A percentile compares a stretch with the other conserved stretches of the same genome.
Evolutionary conservation across 306 rosid species (phyloP).

Genomic region (Calophaca sinica): DNA sequence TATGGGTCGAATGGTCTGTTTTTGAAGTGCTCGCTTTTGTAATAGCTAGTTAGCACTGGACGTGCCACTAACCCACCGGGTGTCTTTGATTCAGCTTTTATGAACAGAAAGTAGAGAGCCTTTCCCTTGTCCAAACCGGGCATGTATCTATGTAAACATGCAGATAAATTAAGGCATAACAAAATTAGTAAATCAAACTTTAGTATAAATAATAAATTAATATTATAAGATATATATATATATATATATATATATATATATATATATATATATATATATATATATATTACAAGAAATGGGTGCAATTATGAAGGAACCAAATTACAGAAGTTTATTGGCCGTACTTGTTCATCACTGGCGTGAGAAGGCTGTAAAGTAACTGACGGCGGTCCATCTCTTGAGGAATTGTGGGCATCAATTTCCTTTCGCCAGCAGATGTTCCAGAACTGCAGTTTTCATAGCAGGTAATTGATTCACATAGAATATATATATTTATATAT

Average conservation of each 20-base stretch:
- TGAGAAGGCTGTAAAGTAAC: slow-evolving; percentile 74
- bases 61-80: slow-evolving; percentile 80
- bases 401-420: slow-evolving; percentile 81
- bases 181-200: too few relatives aligned
- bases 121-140: slow-evolving; percentile 80
- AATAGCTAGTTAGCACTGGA: slow-evolving; percentile 81
- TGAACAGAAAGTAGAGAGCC: slow-evolving; percentile 70
- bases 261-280: too few relatives aligned
- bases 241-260: too few relatives aligned
- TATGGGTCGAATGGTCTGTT: slow-evolving; percentile 73
- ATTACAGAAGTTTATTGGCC: too few relatives aligned
- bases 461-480: not conserved
- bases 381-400: slow-evolving; percentile 81
- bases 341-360: slow-evolving; percentile 88
- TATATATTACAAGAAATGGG: not conserved
- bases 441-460: slow-evolving; percentile 68
- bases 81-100: slow-evolving; percentile 70
- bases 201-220: too few relatives aligned
- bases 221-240: too few relatives aligned
- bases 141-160: slow-evolving; percentile 57
- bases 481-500: too few relatives aligned
- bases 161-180: not conserved
- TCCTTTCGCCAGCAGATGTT: slow-evolving; percentile 86
- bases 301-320: not conserved
- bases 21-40: slow-evolving; percentile 78